These are phyloP conservation scores for Phylloporus sp. DNA, from an alignment of 768 basidiomycete species.

Conservation along the genomic window DNA sequence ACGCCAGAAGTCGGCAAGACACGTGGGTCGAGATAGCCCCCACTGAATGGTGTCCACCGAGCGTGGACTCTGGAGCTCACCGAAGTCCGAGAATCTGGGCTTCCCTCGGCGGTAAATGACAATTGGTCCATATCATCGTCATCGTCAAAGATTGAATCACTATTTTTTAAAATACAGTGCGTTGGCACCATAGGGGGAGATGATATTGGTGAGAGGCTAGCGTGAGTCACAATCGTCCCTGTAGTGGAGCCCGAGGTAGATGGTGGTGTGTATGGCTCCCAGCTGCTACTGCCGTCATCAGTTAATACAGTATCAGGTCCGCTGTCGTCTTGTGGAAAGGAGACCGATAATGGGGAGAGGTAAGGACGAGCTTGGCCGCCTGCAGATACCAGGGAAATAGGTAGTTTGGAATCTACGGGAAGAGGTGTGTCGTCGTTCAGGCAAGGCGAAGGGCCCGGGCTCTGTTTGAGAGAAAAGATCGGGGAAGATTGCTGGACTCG, in stretches of 20 bases:
- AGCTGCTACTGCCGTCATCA: slow-evolving; percentile 48
- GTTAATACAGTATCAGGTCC: slow-evolving; percentile 50
- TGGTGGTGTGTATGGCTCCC: slow-evolving; percentile 63
- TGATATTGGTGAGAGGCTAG: slow-evolving; percentile 31
- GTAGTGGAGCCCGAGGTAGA: slow-evolving; percentile 51
- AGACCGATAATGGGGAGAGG: slow-evolving; percentile 43
- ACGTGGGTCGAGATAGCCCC: slow-evolving; percentile 29
- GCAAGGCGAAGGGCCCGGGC: slow-evolving; percentile 28
- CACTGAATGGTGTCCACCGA: slow-evolving; percentile 30
- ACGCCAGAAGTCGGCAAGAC: slow-evolving; percentile 28
- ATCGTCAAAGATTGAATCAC: slow-evolving; percentile 44
- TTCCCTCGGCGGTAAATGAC: slow-evolving; percentile 36
- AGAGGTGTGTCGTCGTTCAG: slow-evolving; percentile 20
- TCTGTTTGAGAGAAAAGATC: slow-evolving; percentile 21
- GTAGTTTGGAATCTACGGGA: slow-evolving; percentile 15
- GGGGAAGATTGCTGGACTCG: slow-evolving; percentile 21
- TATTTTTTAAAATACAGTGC: slow-evolving; percentile 32
- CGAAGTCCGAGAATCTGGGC: slow-evolving; percentile 13
- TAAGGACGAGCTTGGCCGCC: slow-evolving; percentile 42
- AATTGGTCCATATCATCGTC: slow-evolving; percentile 50
- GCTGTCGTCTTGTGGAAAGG: slow-evolving; percentile 44
- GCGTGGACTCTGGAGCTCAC: slow-evolving; percentile 8
- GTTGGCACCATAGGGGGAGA: slow-evolving; percentile 33
- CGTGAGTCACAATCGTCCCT: slow-evolving; percentile 42
- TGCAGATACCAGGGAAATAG: slow-evolving; percentile 30